Percentiles rank a stretch among this genome's conserved stretches.
Evolutionary conservation across 176 grass and related monocot genomes (phyloP).

Genomic region (Carex kokanica): DNA sequence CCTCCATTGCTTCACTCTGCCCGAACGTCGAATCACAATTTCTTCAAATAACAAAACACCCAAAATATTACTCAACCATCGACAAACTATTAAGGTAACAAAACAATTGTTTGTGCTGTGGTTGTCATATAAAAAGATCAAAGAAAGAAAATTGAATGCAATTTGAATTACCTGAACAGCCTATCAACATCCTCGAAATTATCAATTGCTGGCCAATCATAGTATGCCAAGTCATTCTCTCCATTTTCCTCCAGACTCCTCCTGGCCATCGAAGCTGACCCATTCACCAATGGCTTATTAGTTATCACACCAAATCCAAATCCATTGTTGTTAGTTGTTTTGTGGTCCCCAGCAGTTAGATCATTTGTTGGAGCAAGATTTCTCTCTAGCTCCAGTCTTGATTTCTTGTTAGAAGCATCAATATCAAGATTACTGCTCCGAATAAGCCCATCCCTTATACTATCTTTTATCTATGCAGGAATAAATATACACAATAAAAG

Average conservation of each 20-base stretch:
- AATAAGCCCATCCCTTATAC: conserved; percentile 9
- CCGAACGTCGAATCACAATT: conserved; percentile 66
- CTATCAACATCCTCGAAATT: conserved; percentile 86
- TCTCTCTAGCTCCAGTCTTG: conserved; percentile 9
- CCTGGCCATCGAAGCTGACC: background rate
- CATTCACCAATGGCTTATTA: conserved; percentile 18
- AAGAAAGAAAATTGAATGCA: conserved; percentile 6
- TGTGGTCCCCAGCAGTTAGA: background rate
- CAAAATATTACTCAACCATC: too few relatives aligned
- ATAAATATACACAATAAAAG: background rate
- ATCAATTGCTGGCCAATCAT: conserved; percentile 83
- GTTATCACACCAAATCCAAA: conserved; percentile 17
- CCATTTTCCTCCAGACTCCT: conserved; percentile 1
- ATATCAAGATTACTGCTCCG: conserved; percentile 6
- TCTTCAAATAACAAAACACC: conserved; percentile 33
- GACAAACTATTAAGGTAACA: background rate
- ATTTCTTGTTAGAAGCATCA: conserved; percentile 24
- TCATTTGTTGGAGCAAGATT: background rate
- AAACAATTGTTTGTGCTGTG: background rate
- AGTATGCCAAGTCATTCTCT: conserved; percentile 73
- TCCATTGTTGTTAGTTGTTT: conserved; percentile 14
- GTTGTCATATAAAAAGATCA: background rate
- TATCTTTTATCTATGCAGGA: conserved; percentile 12
- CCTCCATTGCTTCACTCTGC: conserved; percentile 41
- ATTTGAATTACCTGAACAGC: conserved; percentile 79